Evolutionary conservation across 768 basidiomycete species (phyloP).

Genomic region (Suillus placidus): DNA sequence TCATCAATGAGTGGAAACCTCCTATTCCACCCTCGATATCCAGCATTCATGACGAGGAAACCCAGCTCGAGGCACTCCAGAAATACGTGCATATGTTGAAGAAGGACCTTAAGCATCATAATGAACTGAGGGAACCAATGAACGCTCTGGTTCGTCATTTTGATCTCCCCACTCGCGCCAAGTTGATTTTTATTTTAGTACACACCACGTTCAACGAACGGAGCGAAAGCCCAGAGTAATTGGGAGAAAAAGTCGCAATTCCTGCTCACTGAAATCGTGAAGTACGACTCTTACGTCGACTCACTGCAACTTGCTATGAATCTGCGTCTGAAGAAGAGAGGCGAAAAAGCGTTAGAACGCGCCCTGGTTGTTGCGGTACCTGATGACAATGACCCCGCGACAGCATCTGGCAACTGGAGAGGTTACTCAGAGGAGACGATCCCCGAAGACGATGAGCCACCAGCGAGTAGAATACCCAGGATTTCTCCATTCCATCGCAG

Average conservation of each 20-base stretch:
- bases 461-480: constrained; percentile 26
- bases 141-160: constrained; percentile 60
- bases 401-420: constrained; percentile 41
- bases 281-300: constrained; percentile 94
- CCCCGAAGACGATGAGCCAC: constrained; percentile 48
- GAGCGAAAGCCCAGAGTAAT: constrained; percentile 78
- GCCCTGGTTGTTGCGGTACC: constrained; percentile 45
- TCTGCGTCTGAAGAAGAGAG: constrained; percentile 84
- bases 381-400: constrained; percentile 34
- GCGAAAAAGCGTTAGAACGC: constrained; percentile 78
- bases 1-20: constrained; percentile 93
- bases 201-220: constrained; percentile 71
- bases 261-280: constrained; percentile 88
- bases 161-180: not conserved
- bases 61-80: constrained; percentile 85
- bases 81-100: constrained; percentile 79
- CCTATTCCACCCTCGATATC: constrained; percentile 83
- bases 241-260: constrained; percentile 94
- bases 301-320: constrained; percentile 83
- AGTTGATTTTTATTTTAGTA: constrained; percentile 56
- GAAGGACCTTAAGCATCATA: constrained; percentile 80
- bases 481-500: constrained; percentile 42
- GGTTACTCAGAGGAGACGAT: constrained; percentile 50
- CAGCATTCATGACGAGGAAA: constrained; percentile 89
- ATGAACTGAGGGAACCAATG: constrained; percentile 84